Evolutionary conservation across 2,329 filamentous ascomycete species (phyloP).

Genomic region (Apiospora phragmitis): DNA sequence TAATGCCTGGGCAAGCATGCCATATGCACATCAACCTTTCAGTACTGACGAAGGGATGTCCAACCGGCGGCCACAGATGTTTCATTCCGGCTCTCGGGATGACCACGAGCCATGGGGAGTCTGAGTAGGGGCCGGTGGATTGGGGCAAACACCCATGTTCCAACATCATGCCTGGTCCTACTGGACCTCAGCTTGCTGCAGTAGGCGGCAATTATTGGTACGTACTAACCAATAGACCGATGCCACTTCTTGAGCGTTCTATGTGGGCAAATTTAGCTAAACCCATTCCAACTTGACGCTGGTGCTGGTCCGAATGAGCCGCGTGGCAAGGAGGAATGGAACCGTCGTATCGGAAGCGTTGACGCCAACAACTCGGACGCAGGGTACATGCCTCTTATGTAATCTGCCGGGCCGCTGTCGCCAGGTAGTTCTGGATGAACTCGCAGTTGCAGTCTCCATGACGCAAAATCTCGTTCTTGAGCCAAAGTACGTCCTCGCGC

Average conservation of each 20-base stretch:
- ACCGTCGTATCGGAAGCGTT: not conserved
- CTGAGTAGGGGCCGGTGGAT: not conserved
- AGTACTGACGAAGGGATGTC: not conserved
- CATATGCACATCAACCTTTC: not conserved
- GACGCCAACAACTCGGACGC: not conserved
- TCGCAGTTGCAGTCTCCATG: slow-evolving; percentile 29
- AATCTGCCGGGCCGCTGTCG: slow-evolving; percentile 21
- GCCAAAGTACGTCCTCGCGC: slow-evolving; percentile 29
- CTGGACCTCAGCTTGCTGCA: not conserved
- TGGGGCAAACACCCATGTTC: not conserved
- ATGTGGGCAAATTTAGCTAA: not conserved
- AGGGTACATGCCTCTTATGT: not conserved
- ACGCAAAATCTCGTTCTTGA: slow-evolving; percentile 30
- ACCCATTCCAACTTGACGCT: not conserved
- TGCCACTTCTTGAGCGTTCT: not conserved
- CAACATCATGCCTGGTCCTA: not conserved
- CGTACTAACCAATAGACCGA: not conserved
- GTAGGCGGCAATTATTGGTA: not conserved
- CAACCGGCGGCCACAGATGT: not conserved
- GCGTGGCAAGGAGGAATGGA: not conserved
- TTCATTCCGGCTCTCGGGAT: no score
- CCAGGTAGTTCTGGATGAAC: slow-evolving; percentile 30
- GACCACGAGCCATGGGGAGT: not conserved
- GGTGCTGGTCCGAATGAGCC: not conserved
- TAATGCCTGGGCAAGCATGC: not conserved